Percentiles rank a stretch among this genome's conserved stretches.
phyloP scores from a whole-genome alignment of 495 filamentous ascomycete genomes.

The Tuber indicum region DNA sequence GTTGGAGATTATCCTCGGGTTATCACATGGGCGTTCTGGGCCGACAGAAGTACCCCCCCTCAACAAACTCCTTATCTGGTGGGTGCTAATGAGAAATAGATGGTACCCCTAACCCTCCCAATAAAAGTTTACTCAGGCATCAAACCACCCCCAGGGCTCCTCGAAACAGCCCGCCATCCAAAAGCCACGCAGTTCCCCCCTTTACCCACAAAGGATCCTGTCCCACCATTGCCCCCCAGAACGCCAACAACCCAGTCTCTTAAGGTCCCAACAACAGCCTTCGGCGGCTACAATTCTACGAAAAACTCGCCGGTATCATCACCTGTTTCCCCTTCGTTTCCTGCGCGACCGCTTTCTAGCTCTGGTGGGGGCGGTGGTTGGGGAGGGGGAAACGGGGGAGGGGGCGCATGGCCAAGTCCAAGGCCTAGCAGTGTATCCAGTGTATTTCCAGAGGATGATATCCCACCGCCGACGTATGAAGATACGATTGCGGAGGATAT shows the following conservation, averaged over 20 bases:
- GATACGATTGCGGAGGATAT: slow-evolving; percentile 81
- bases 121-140: slow-evolving; percentile 87
- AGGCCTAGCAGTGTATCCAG: slow-evolving; percentile 18
- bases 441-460: slow-evolving; percentile 53
- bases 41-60: slow-evolving; percentile 49
- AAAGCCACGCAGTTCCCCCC: slow-evolving; percentile 36
- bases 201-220: slow-evolving; percentile 17
- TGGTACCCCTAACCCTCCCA: slow-evolving; percentile 70
- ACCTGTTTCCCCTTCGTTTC: slow-evolving; percentile 22
- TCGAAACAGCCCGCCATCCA: slow-evolving; percentile 55
- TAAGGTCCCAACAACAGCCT: slow-evolving; percentile 45
- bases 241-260: slow-evolving; percentile 37
- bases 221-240: slow-evolving; percentile 30
- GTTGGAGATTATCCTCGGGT: slow-evolving; percentile 70
- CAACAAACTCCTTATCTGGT: slow-evolving; percentile 54
- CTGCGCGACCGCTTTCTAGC: slow-evolving; percentile 30
- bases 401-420: slow-evolving; percentile 1
- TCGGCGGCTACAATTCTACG: slow-evolving; percentile 25
- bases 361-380: slow-evolving; percentile 24
- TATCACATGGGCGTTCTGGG: slow-evolving; percentile 45
- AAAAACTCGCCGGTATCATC: slow-evolving; percentile 17
- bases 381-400: background rate
- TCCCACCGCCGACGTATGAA: slow-evolving; percentile 72
- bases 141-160: slow-evolving; percentile 65
- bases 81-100: slow-evolving; percentile 56